Conservation (phyloP, 1,284 basidiomycete genomes). For the Trametes hirsuta region DNA sequence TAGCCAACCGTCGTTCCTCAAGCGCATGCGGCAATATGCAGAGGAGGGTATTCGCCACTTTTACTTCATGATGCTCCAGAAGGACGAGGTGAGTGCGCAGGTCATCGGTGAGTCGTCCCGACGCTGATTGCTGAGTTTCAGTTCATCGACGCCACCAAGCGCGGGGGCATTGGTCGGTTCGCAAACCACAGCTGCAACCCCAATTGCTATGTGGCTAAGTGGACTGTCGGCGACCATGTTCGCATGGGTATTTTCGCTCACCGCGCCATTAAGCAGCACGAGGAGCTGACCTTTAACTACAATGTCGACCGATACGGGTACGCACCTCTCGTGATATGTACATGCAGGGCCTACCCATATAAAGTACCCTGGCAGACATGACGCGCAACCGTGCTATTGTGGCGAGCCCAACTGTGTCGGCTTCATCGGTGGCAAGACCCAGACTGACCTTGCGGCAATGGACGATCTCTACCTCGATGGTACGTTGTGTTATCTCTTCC, state of each 20-base stretch:
- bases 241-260: conserved; percentile 99
- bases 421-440: conserved; percentile 96
- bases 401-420: conserved; percentile 97
- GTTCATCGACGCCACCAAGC: conserved; percentile 99
- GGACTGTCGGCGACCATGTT: conserved; percentile 91
- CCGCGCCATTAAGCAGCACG: conserved; percentile 77
- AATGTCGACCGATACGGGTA: conserved; percentile 99
- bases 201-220: conserved; percentile 99
- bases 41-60: conserved; percentile 95
- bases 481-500: conserved; percentile 40
- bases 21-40: conserved; percentile 93
- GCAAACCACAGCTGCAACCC: conserved; percentile 99
- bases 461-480: conserved; percentile 96
- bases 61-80: conserved; percentile 99
- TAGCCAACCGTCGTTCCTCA: conserved; percentile 84
- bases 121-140: conserved; percentile 34
- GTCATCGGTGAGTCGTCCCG: neutral
- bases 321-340: conserved; percentile 32
- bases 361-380: conserved; percentile 61
- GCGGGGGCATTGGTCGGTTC: conserved; percentile 95
- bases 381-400: conserved; percentile 95
- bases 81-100: conserved; percentile 77
- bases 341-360: neutral
- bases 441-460: conserved; percentile 94
- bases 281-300: conserved; percentile 99